Percentiles rank a stretch among this genome's conserved stretches.
phyloP scores from a whole-genome alignment of 352 stramenopile genomes.

The Phytophthora hybrid region DNA sequence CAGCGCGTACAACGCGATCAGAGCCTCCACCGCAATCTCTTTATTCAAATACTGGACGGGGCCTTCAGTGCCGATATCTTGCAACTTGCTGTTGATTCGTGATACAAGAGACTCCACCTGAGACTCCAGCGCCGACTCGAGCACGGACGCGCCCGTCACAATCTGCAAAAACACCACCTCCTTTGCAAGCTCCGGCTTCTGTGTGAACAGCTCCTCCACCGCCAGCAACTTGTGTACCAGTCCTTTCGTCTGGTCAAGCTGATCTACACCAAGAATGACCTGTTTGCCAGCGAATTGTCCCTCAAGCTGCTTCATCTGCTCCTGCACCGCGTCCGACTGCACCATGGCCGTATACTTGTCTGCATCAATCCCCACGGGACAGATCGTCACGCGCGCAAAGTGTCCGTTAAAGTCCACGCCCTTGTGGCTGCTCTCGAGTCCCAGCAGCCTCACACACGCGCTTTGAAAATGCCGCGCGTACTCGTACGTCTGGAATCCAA shows the following conservation, averaged over 20 bases:
- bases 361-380: conserved; percentile 87
- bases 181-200: conserved; percentile 90
- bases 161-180: conserved; percentile 97
- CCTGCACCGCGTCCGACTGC: conserved; percentile 65
- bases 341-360: conserved; percentile 82
- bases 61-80: conserved; percentile 87
- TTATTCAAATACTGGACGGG: conserved; percentile 94
- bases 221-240: conserved; percentile 92
- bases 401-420: conserved; percentile 91
- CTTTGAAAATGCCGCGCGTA: conserved; percentile 92
- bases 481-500: conserved; percentile 93
- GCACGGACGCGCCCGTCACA: conserved; percentile 61
- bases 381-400: conserved; percentile 89
- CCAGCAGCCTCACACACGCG: conserved; percentile 85
- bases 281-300: conserved; percentile 84
- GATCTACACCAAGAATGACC: conserved; percentile 88
- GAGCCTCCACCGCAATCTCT: conserved; percentile 83
- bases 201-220: conserved; percentile 89
- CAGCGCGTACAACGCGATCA: conserved; percentile 90
- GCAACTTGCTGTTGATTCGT: conserved; percentile 92
- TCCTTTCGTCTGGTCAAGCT: conserved; percentile 90
- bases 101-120: conserved; percentile 92
- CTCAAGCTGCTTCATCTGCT: conserved; percentile 67
- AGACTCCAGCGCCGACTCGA: conserved; percentile 75
- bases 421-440: conserved; percentile 89